phyloP scores from a whole-genome alignment of 176 grass and related monocot species.

The Secale cereale region DNA sequence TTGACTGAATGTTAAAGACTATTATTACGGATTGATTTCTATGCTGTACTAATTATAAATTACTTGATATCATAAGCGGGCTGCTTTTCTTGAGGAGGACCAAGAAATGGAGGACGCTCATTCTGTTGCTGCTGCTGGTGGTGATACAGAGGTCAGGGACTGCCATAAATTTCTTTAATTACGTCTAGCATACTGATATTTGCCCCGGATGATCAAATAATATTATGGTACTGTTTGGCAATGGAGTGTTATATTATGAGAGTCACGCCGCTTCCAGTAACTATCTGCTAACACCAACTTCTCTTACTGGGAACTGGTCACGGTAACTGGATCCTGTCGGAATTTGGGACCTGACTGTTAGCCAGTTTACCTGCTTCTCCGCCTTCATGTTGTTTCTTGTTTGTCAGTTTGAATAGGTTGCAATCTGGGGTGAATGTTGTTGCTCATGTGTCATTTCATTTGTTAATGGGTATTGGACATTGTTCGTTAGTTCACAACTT shows the following conservation, averaged over 20 bases:
- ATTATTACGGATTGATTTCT: background rate
- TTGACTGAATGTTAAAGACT: background rate
- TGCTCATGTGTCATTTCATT: slow-evolving; percentile 18
- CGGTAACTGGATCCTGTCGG: background rate
- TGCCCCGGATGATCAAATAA: background rate
- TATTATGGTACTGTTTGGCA: background rate
- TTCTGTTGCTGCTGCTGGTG: slow-evolving; percentile 66
- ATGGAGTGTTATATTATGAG: too few relatives aligned
- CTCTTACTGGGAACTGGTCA: background rate
- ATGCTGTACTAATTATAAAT: slow-evolving; percentile 1
- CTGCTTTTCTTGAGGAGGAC: slow-evolving; percentile 77
- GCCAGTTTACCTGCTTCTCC: background rate
- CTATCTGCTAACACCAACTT: too few relatives aligned
- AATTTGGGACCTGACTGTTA: background rate
- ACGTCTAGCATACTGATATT: background rate
- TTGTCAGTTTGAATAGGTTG: background rate
- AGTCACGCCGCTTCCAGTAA: too few relatives aligned
- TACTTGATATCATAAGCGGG: slow-evolving; percentile 55
- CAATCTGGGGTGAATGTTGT: background rate
- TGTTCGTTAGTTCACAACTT: background rate
- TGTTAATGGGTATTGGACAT: background rate
- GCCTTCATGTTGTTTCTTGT: background rate
- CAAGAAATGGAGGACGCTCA: slow-evolving; percentile 93
- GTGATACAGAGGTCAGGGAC: slow-evolving; percentile 77
- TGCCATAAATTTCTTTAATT: background rate